phyloP scores from a whole-genome alignment of 2,329 filamentous ascomycete species.

The Pestalotiopsis sp. region DNA sequence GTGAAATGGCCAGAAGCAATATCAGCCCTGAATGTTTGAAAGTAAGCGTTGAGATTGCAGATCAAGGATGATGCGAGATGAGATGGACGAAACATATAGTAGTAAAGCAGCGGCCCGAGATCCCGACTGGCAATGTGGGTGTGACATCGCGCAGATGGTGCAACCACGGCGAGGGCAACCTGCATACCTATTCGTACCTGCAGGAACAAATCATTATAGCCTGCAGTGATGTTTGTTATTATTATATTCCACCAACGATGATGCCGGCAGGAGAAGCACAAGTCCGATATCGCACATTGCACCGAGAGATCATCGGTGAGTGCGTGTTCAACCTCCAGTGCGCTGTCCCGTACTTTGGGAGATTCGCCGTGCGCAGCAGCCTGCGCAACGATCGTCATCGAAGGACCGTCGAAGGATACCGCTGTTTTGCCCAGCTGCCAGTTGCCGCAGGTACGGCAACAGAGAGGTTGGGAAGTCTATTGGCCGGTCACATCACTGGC shows the following conservation, averaged over 20 bases:
- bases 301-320: not conserved
- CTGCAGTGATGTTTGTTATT: no score
- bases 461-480: not conserved
- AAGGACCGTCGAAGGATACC: not conserved
- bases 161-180: not conserved
- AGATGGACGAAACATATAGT: not conserved
- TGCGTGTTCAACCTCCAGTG: not conserved
- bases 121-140: not conserved
- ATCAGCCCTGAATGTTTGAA: not conserved
- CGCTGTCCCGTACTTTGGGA: not conserved
- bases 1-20: not conserved
- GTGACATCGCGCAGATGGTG: not conserved
- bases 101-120: not conserved
- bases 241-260: no score
- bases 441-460: not conserved
- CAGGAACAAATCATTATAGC: no score
- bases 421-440: not conserved
- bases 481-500: not conserved
- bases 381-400: not conserved
- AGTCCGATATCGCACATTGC: not conserved
- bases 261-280: not conserved
- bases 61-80: not conserved
- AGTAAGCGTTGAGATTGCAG: not conserved
- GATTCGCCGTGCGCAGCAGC: not conserved
- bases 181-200: no score